A percentile compares a stretch with the other conserved stretches of the same genome.
These are phyloP conservation scores for Candolleomyces efflorescens DNA, from an alignment of 768 basidiomycete genomes.

Conservation along the genomic window DNA sequence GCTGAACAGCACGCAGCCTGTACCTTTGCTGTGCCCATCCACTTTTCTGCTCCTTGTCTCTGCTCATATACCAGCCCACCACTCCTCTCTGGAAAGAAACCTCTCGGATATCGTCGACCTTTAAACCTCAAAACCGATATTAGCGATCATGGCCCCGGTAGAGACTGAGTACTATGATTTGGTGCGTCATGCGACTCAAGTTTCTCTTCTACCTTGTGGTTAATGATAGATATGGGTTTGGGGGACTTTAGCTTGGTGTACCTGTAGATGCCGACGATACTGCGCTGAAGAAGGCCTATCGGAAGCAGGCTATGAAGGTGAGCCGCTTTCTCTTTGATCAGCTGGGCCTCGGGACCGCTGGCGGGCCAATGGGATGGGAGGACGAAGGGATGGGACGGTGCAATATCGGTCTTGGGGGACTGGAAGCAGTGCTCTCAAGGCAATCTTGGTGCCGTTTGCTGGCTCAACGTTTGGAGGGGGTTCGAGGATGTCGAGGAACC, in stretches of 20 bases:
- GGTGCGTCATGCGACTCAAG: slow-evolving; percentile 37
- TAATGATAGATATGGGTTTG: not conserved
- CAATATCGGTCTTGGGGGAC: too few relatives aligned
- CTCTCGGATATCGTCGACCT: too few relatives aligned
- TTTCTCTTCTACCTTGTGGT: not conserved
- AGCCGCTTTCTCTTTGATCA: slow-evolving; percentile 15
- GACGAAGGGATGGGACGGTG: too few relatives aligned
- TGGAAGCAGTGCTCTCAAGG: too few relatives aligned
- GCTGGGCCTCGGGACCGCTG: not conserved
- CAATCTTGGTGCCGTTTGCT: too few relatives aligned
- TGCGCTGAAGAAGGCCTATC: slow-evolving; percentile 90
- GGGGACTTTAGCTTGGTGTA: slow-evolving; percentile 56
- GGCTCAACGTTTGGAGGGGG: too few relatives aligned
- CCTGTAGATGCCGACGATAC: slow-evolving; percentile 70
- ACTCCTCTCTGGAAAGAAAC: too few relatives aligned
- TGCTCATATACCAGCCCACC: too few relatives aligned
- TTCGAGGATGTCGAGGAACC: too few relatives aligned
- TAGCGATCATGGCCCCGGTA: slow-evolving; percentile 66
- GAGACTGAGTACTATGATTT: slow-evolving; percentile 89
- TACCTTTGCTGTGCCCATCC: too few relatives aligned
- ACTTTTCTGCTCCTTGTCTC: too few relatives aligned
- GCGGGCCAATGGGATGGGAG: not conserved
- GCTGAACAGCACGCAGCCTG: too few relatives aligned
- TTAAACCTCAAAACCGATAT: not conserved
- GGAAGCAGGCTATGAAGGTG: slow-evolving; percentile 92